Evolutionary conservation across 1,139 yeast genomes (phyloP).

Genomic region (Geotrichum reessii): DNA sequence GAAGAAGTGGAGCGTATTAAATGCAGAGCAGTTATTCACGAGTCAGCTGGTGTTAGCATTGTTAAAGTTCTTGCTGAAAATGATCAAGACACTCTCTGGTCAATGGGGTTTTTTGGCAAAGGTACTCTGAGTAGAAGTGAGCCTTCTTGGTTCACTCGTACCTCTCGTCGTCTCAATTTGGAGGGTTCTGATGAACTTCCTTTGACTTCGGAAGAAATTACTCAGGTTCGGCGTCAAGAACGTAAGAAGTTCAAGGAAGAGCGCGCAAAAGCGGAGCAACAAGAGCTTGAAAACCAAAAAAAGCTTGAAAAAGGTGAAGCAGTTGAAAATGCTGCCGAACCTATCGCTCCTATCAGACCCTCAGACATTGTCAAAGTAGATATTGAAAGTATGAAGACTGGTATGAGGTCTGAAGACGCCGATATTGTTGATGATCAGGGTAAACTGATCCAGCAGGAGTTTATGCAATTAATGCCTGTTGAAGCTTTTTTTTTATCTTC

Average conservation of each 20-base stretch:
- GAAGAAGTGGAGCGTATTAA: conserved; percentile 7
- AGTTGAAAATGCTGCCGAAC: conserved; percentile 27
- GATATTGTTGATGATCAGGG: conserved; percentile 37
- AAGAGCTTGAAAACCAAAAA: conserved; percentile 30
- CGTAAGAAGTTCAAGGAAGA: conserved; percentile 66
- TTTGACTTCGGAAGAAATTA: conserved; percentile 65
- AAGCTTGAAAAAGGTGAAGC: conserved; percentile 19
- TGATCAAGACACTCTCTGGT: conserved; percentile 65
- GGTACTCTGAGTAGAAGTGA: conserved; percentile 86
- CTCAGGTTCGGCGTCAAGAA: conserved; percentile 65
- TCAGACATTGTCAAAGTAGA: conserved; percentile 17
- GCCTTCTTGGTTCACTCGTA: conserved; percentile 78
- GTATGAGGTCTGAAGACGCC: conserved; percentile 23
- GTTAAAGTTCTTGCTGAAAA: conserved; percentile 37
- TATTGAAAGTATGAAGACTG: conserved; percentile 13
- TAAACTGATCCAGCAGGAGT: conserved; percentile 49
- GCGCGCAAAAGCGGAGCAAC: conserved; percentile 37
- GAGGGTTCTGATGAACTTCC: conserved; percentile 35
- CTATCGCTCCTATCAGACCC: conserved; percentile 26
- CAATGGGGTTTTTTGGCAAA: conserved; percentile 88
- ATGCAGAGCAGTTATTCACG: conserved; percentile 11
- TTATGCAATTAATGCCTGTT: conserved; percentile 64
- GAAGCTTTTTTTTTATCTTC: conserved; percentile 66
- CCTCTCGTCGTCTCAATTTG: conserved; percentile 48
- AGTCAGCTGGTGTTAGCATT: conserved; percentile 37